Evolutionary conservation across 805 yeast species (phyloP), one percentile per base, ranked within the genome.

Genomic region (Ogataea wickerhamii): DNA sequence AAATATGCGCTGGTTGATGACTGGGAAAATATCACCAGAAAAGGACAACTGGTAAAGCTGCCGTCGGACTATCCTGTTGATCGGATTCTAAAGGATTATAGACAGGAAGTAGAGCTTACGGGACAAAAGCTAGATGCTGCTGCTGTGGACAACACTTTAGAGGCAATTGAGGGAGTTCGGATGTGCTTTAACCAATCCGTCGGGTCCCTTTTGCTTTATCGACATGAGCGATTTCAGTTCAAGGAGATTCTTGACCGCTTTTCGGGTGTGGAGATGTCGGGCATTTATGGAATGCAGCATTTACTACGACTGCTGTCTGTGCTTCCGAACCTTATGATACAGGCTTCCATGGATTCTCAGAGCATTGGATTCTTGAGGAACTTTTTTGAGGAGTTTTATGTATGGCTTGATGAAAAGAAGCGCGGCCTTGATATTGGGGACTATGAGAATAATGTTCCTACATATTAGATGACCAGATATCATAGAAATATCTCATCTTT

Each of bases 1-100:
- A 89, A 88, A 58, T 66, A 82, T 5, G 52, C 80, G 3, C 64
- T 91, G 26, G 95, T 89, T 1, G 88, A 87, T 58, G 98, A 91
- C 65, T 91, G 98, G 98, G 96, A 91, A 60, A 70, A 69, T 48
- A 73, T 91, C 23, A 88, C 98, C 1, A 85, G 84, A 50, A 85
- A 87, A 49, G 81, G 82, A 36, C 78, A 80, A 56, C 60, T 87
- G 29, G 74, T 86, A 3, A 63, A 72, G 18, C 58, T 89, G 28
- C 96, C 96, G 0, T 43, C 76, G 12, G 61, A 60, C 24, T 68
- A 68, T 3, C 71, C 76, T 0, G 83, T 84, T 1, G 64, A 68
- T 1, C 66, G 63, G 2, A 73, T 87, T 2, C 56, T 91, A 6
- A 49, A 59, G 8, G 70, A 71, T n/a, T 91, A 78, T 58, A 20